These are phyloP conservation scores for Ascochyta fabae DNA, from an alignment of 2,329 filamentous ascomycete species.

Conservation along the genomic window DNA sequence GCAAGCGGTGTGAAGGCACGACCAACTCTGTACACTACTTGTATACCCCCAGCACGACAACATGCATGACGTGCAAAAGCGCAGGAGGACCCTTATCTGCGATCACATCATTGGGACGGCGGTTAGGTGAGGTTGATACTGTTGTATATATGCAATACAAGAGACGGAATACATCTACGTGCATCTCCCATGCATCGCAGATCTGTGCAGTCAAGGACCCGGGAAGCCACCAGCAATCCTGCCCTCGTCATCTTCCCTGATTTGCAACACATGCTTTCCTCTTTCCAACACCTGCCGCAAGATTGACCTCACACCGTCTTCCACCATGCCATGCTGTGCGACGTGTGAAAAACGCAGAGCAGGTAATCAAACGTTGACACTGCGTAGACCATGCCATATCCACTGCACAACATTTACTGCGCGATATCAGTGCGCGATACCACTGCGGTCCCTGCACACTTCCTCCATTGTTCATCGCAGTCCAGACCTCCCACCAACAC, in stretches of 20 bases:
- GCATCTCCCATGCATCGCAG: constrained; percentile 4
- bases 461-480: too few species aligned
- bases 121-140: constrained; percentile 19
- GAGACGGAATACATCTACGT: constrained; percentile 9
- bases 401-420: too few species aligned
- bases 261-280: too few species aligned
- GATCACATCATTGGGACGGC: constrained; percentile 26
- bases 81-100: constrained; percentile 27
- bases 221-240: background rate
- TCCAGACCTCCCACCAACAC: background rate
- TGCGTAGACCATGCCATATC: too few species aligned
- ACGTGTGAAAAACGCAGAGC: background rate
- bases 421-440: too few species aligned
- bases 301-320: background rate
- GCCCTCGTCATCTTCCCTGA: background rate
- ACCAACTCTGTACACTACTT: constrained; percentile 34
- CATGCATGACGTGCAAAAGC: constrained; percentile 18
- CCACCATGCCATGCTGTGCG: constrained; percentile 11
- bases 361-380: background rate
- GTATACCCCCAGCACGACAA: constrained; percentile 27
- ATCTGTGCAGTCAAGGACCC: background rate
- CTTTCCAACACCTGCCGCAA: background rate
- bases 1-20: background rate
- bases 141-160: constrained; percentile 24
- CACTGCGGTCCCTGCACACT: too few species aligned